Percentiles rank a stretch among this genome's conserved stretches.
Evolutionary conservation across 495 filamentous ascomycete genomes (phyloP).

Genomic region (Penicillium taxi): DNA sequence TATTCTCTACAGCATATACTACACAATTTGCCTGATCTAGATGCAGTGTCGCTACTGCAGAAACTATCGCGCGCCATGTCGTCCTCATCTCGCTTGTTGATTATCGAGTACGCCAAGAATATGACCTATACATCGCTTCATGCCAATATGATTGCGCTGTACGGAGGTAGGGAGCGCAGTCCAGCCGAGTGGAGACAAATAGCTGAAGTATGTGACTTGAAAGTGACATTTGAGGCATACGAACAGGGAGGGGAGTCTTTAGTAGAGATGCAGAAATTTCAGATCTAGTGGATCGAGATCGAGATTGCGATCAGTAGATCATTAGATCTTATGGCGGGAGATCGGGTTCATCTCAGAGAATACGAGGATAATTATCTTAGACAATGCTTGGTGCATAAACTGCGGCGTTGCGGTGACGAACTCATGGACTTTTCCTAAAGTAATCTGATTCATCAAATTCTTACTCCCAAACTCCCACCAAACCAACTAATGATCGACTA

Average conservation of each 20-base stretch:
- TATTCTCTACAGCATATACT: slow-evolving; percentile 40
- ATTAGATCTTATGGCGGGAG: too few species aligned
- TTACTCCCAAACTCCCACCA: too few species aligned
- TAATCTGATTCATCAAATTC: too few species aligned
- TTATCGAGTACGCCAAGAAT: slow-evolving; percentile 36
- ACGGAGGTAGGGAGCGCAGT: slow-evolving; percentile 29
- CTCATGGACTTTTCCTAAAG: too few species aligned
- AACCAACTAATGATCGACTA: too few species aligned
- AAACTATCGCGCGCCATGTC: slow-evolving; percentile 39
- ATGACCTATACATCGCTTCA: slow-evolving; percentile 25
- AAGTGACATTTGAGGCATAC: slow-evolving; percentile 31
- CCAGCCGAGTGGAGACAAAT: slow-evolving; percentile 26
- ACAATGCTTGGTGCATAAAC: too few species aligned
- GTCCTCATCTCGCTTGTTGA: slow-evolving; percentile 35
- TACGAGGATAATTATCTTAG: too few species aligned
- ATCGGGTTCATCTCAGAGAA: too few species aligned
- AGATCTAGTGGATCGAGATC: too few species aligned
- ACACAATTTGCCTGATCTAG: slow-evolving; percentile 37
- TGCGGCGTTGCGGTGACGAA: too few species aligned
- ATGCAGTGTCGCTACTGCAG: slow-evolving; percentile 30
- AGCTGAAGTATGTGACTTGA: slow-evolving; percentile 23
- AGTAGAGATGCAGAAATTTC: slow-evolving; percentile 29
- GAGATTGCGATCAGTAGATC: too few species aligned
- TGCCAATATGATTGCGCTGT: slow-evolving; percentile 31
- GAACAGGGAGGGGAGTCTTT: slow-evolving; percentile 26